Evolutionary conservation across 2,329 filamentous ascomycete genomes (phyloP).

Genomic region (Alternaria infectoria): DNA sequence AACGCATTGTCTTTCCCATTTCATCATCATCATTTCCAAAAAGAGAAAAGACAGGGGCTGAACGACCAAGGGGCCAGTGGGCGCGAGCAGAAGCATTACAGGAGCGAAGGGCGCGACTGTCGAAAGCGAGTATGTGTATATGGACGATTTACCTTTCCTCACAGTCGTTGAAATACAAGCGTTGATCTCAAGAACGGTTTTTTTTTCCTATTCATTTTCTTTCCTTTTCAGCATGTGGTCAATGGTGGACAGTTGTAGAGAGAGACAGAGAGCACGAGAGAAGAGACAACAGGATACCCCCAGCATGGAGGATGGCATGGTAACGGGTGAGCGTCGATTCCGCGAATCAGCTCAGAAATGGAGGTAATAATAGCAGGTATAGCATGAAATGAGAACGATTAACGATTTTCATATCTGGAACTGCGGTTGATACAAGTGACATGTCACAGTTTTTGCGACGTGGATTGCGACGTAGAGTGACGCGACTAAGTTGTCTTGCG

Average conservation of each 20-base stretch:
- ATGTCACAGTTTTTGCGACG: neutral
- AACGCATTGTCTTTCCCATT: constrained; percentile 10
- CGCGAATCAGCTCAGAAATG: constrained; percentile 9
- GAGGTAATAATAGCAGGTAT: constrained; percentile 20
- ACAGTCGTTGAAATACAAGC: constrained; percentile 47
- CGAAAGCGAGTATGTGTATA: constrained; percentile 27
- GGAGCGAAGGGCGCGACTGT: constrained; percentile 10
- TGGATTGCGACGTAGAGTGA: neutral
- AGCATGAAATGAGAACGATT: constrained; percentile 19
- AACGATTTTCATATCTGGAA: constrained; percentile 6
- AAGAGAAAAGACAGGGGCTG: neutral
- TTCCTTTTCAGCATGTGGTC: neutral
- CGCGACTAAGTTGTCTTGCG: neutral
- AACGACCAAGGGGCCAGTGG: neutral
- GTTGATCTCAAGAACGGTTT: constrained; percentile 37
- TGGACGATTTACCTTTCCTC: constrained; percentile 35
- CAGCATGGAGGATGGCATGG: neutral
- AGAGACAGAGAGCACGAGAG: neutral
- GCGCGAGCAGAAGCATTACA: constrained; percentile 8
- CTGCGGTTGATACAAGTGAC: neutral
- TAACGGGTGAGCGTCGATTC: constrained; percentile 14
- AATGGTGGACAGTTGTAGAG: neutral
- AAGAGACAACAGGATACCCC: constrained; percentile 20
- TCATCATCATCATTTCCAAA: constrained; percentile 3
- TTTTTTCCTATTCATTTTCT: constrained; percentile 7